A percentile compares a stretch with the other conserved stretches of the same genome.
Conservation (phyloP, 768 basidiomycete genomes). For the Hypsizygus marmoreus region DNA sequence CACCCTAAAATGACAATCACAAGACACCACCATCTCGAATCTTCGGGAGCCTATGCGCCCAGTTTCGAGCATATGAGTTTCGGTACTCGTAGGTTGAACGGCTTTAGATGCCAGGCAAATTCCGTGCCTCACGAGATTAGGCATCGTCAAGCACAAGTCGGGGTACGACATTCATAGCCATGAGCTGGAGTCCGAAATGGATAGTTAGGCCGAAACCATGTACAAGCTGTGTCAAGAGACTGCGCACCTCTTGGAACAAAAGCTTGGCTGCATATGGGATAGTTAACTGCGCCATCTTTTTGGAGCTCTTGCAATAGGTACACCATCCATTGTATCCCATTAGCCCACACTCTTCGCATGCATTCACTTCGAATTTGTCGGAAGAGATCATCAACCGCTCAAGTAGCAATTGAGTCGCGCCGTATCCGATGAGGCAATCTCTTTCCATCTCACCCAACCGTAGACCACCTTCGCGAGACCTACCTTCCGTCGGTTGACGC, state of each 20-base stretch:
- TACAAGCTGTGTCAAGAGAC: neutral
- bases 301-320: constrained; percentile 96
- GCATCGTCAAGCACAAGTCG: constrained; percentile 87
- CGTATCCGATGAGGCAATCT: constrained; percentile 97
- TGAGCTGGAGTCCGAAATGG: constrained; percentile 54
- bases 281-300: constrained; percentile 92
- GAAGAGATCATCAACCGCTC: constrained; percentile 99
- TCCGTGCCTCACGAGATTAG: constrained; percentile 26
- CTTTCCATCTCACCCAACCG: constrained; percentile 99
- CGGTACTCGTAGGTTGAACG: neutral
- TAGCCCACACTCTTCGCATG: constrained; percentile 91
- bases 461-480: constrained; percentile 95
- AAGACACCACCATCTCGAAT: constrained; percentile 11
- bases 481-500: constrained; percentile 97
- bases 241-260: constrained; percentile 82
- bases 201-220: constrained; percentile 1
- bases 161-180: constrained; percentile 97
- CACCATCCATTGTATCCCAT: constrained; percentile 98
- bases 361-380: constrained; percentile 96
- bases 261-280: constrained; percentile 97
- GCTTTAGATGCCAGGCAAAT: constrained; percentile 14
- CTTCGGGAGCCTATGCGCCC: too few species aligned
- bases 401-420: constrained; percentile 94
- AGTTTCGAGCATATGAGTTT: neutral
- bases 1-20: constrained; percentile 11